These are phyloP conservation scores for Schizophyllum amplum DNA, from an alignment of 1,284 basidiomycete genomes.

Conservation along the genomic window DNA sequence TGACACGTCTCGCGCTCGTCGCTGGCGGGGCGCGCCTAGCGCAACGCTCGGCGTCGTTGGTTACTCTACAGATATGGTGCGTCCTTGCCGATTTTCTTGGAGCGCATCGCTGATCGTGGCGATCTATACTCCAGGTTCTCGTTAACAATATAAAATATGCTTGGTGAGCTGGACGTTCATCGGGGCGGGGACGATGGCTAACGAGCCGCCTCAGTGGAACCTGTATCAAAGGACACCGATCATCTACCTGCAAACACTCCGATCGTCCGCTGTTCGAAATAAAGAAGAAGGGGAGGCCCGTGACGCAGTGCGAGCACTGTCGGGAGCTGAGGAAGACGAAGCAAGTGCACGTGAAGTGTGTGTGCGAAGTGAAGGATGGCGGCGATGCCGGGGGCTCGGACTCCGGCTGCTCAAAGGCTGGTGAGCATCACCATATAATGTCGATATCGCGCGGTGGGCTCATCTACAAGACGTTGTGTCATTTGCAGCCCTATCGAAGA, in stretches of 20 bases:
- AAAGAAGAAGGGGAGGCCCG: constrained; percentile 74
- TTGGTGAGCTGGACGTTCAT: constrained; percentile 39
- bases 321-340: constrained; percentile 69
- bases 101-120: constrained; percentile 7
- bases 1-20: constrained; percentile 35
- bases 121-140: constrained; percentile 43
- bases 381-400: constrained; percentile 19
- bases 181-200: constrained; percentile 7
- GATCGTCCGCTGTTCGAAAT: constrained; percentile 74
- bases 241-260: constrained; percentile 68
- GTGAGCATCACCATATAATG: constrained; percentile 28
- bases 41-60: constrained; percentile 27
- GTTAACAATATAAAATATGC: constrained; percentile 78
- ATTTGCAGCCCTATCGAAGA: constrained; percentile 41
- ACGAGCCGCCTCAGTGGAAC: constrained; percentile 46
- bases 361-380: constrained; percentile 37
- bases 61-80: constrained; percentile 28
- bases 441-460: constrained; percentile 22
- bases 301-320: constrained; percentile 76
- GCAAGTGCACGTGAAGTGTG: constrained; percentile 65
- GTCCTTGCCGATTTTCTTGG: constrained; percentile 13
- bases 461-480: constrained; percentile 36
- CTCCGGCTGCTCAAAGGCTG: constrained; percentile 29
- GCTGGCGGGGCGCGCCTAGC: constrained; percentile 35
- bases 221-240: constrained; percentile 80